phyloP scores from a whole-genome alignment of 1,284 basidiomycete genomes.

The Tilletia horrida region DNA sequence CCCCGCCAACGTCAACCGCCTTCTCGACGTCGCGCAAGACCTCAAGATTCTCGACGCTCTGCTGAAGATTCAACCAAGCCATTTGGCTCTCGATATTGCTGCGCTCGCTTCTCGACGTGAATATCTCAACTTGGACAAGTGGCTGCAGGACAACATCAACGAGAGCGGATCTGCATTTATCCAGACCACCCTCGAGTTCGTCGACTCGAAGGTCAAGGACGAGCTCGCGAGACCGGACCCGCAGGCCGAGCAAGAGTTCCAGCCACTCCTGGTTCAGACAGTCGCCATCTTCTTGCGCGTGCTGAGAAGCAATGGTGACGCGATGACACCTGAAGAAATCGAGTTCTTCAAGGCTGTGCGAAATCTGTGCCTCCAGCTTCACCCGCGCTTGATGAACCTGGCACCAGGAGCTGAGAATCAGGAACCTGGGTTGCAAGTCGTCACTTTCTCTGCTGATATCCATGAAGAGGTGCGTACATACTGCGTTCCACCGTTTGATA shows the following conservation, averaged over 20 bases:
- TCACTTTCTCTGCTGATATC: slow-evolving; percentile 81
- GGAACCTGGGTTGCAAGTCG: slow-evolving; percentile 87
- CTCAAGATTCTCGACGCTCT: slow-evolving; percentile 86
- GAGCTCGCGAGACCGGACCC: slow-evolving; percentile 51
- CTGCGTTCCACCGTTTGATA: background rate
- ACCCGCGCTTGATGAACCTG: slow-evolving; percentile 95
- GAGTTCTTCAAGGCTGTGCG: slow-evolving; percentile 87
- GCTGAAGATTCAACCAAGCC: slow-evolving; percentile 79
- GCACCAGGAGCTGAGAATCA: slow-evolving; percentile 73
- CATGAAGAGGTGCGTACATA: slow-evolving; percentile 72
- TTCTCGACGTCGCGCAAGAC: slow-evolving; percentile 91
- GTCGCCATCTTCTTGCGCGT: slow-evolving; percentile 52
- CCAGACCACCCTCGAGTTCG: slow-evolving; percentile 60
- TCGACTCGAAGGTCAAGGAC: slow-evolving; percentile 50
- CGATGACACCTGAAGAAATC: slow-evolving; percentile 66
- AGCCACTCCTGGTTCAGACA: slow-evolving; percentile 49
- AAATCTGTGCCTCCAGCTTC: slow-evolving; percentile 88
- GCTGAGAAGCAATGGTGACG: slow-evolving; percentile 50
- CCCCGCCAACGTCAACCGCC: slow-evolving; percentile 86
- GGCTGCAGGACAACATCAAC: slow-evolving; percentile 82
- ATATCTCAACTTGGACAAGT: slow-evolving; percentile 91
- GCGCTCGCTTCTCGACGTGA: slow-evolving; percentile 87
- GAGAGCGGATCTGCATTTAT: slow-evolving; percentile 78
- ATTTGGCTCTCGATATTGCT: slow-evolving; percentile 77
- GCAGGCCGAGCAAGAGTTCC: slow-evolving; percentile 48